Evolutionary conservation across 495 filamentous ascomycete species (phyloP).

Genomic region (Alectoria sarmentosa): DNA sequence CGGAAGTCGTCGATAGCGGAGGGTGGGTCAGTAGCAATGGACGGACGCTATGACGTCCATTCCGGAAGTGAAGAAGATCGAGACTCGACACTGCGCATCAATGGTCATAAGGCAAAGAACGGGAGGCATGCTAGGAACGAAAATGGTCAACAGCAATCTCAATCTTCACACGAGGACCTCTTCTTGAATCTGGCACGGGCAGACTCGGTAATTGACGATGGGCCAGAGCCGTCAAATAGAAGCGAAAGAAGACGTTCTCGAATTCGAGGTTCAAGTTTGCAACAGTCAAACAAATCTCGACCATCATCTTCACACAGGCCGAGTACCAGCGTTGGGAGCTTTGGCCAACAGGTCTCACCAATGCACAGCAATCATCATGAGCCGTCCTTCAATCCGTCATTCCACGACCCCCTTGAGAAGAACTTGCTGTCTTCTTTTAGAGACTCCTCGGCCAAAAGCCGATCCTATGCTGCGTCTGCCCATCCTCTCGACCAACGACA

Average conservation of each 20-base stretch:
- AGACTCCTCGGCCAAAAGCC: constrained; percentile 29
- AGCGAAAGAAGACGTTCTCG: constrained; percentile 27
- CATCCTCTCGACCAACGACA: constrained; percentile 44
- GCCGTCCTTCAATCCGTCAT: constrained; percentile 17
- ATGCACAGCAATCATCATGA: constrained; percentile 7
- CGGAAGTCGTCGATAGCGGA: constrained; percentile 7
- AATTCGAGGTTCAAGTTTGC: constrained; percentile 26
- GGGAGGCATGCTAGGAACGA: constrained; percentile 24
- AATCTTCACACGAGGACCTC: constrained; percentile 48
- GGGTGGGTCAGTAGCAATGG: constrained; percentile 6
- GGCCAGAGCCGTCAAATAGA: constrained; percentile 40
- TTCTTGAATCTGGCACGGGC: constrained; percentile 57
- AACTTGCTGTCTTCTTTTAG: constrained; percentile 17
- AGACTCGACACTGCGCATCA: constrained; percentile 31
- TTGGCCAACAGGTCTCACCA: constrained; percentile 8
- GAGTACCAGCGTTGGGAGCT: constrained; percentile 28
- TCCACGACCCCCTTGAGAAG: constrained; percentile 9
- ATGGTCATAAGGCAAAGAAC: constrained; percentile 30
- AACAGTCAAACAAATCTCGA: constrained; percentile 27
- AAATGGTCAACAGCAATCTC: constrained; percentile 26
- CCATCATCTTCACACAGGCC: constrained; percentile 37
- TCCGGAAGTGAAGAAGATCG: constrained; percentile 19
- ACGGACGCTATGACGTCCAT: constrained; percentile 12
- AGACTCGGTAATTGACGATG: constrained; percentile 43
- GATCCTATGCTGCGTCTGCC: constrained; percentile 39